A percentile compares a stretch with the other conserved stretches of the same genome.
These are phyloP conservation scores for Solanum hybrid DNA, from an alignment of 305 asterid genomes.

Conservation along the genomic window DNA sequence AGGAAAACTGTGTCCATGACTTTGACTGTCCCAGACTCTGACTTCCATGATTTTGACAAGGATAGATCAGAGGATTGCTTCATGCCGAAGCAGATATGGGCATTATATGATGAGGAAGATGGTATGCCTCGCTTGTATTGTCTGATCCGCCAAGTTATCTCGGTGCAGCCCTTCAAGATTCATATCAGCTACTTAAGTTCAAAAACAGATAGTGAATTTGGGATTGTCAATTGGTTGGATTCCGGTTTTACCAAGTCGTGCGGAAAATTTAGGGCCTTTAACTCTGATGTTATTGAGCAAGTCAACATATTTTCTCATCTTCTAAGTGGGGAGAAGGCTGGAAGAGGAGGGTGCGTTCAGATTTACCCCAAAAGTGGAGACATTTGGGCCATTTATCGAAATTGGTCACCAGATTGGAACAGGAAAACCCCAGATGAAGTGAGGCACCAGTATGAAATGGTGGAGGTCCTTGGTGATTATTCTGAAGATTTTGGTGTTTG, in stretches of 20 bases:
- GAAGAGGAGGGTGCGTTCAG: constrained; percentile 18
- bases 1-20: constrained; percentile 50
- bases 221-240: constrained; percentile 19
- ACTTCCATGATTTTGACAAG: constrained; percentile 26
- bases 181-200: constrained; percentile 30
- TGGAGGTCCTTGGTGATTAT: constrained; percentile 29
- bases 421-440: constrained; percentile 29
- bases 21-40: constrained; percentile 40
- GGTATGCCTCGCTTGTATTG: constrained; percentile 26
- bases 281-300: constrained; percentile 6
- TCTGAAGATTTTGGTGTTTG: constrained; percentile 21
- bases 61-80: constrained; percentile 15
- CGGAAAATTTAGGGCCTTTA: constrained; percentile 32
- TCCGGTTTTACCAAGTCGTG: constrained; percentile 27
- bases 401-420: constrained; percentile 38
- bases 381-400: constrained; percentile 34
- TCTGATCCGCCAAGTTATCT: constrained; percentile 16
- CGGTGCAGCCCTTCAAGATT: constrained; percentile 23
- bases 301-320: constrained; percentile 28
- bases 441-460: constrained; percentile 32
- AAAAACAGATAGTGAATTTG: constrained; percentile 19
- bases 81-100: constrained; percentile 22
- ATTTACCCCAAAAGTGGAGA: constrained; percentile 30
- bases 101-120: constrained; percentile 21
- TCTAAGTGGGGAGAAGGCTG: constrained; percentile 14